Evolutionary conservation across 2,329 filamentous ascomycete species (phyloP).

Genomic region (Metarhizium humberi): DNA sequence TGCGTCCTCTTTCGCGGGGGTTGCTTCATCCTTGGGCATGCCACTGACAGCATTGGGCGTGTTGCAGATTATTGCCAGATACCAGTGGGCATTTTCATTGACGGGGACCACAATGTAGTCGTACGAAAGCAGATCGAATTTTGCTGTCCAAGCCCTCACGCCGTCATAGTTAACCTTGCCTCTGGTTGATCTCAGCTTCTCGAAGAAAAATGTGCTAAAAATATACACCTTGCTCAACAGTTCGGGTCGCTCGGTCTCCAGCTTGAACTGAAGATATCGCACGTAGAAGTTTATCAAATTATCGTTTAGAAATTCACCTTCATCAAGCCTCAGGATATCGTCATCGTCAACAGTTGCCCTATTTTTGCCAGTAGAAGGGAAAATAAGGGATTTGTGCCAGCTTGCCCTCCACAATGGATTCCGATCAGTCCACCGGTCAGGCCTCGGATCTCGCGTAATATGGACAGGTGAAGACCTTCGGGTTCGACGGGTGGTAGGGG

Average conservation of each 20-base stretch:
- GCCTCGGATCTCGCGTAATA: slow-evolving; percentile 8
- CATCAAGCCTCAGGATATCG: slow-evolving; percentile 71
- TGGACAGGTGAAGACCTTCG: slow-evolving; percentile 12
- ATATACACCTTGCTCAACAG: slow-evolving; percentile 64
- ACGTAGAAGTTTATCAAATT: slow-evolving; percentile 86
- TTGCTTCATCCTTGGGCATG: slow-evolving; percentile 6
- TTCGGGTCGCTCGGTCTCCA: slow-evolving; percentile 45
- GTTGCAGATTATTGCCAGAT: slow-evolving; percentile 91
- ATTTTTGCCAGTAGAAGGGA: slow-evolving; percentile 46
- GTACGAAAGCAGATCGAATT: slow-evolving; percentile 72
- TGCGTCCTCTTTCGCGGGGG: slow-evolving; percentile 3
- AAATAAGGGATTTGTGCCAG: slow-evolving; percentile 53
- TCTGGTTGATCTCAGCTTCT: slow-evolving; percentile 56
- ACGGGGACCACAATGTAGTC: slow-evolving; percentile 90
- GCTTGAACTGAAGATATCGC: slow-evolving; percentile 56
- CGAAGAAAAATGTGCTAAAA: slow-evolving; percentile 90
- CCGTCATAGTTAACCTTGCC: slow-evolving; percentile 71
- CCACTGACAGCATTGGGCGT: slow-evolving; percentile 49
- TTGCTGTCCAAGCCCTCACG: slow-evolving; percentile 81
- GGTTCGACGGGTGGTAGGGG: slow-evolving; percentile 15
- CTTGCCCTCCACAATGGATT: slow-evolving; percentile 41
- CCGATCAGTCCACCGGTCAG: slow-evolving; percentile 37
- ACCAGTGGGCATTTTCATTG: slow-evolving; percentile 85
- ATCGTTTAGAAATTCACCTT: slow-evolving; percentile 85
- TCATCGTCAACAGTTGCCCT: slow-evolving; percentile 57